These are phyloP conservation scores for Pseudozyma tsukubaensis DNA, from an alignment of 1,284 basidiomycete genomes.

Conservation along the genomic window DNA sequence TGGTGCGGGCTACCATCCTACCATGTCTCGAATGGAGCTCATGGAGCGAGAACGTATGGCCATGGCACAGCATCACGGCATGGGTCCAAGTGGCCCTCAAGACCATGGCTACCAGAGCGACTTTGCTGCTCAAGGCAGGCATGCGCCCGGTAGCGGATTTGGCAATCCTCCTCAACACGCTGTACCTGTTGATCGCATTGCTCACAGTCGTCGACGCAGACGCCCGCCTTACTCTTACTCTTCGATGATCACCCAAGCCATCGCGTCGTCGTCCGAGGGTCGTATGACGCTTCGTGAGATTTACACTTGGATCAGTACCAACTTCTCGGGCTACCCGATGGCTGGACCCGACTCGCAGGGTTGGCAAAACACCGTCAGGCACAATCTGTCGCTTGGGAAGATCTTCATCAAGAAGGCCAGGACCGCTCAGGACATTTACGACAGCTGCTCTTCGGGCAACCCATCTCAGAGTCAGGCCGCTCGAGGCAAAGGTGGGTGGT, in stretches of 20 bases:
- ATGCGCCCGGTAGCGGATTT: conserved; percentile 11
- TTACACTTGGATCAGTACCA: conserved; percentile 62
- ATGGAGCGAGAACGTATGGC: conserved; percentile 34
- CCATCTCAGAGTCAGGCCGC: conserved; percentile 55
- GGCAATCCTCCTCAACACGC: conserved; percentile 21
- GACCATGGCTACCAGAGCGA: conserved; percentile 36
- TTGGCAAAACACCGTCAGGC: conserved; percentile 64
- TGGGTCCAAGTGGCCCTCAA: conserved; percentile 9
- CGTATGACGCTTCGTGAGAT: conserved; percentile 63
- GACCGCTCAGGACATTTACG: conserved; percentile 55
- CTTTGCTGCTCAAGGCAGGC: conserved; percentile 20
- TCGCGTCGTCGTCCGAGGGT: conserved; percentile 54
- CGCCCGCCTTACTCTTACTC: conserved; percentile 61
- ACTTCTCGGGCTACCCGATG: conserved; percentile 58
- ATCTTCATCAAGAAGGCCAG: conserved; percentile 59
- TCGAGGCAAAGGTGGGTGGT: conserved; percentile 60
- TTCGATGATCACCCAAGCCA: conserved; percentile 64
- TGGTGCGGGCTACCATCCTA: conserved; percentile 4
- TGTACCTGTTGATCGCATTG: conserved; percentile 48
- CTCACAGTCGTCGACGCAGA: conserved; percentile 52
- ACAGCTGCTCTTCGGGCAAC: conserved; percentile 55
- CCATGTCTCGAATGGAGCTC: conserved; percentile 20
- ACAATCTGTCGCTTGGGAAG: conserved; percentile 63
- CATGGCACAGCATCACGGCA: conserved; percentile 24
- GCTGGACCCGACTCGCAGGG: conserved; percentile 55